Evolutionary conservation across 148 eudicot species (phyloP), one percentile per base, ranked within the genome.

Genomic region (Limonium bicolor): DNA sequence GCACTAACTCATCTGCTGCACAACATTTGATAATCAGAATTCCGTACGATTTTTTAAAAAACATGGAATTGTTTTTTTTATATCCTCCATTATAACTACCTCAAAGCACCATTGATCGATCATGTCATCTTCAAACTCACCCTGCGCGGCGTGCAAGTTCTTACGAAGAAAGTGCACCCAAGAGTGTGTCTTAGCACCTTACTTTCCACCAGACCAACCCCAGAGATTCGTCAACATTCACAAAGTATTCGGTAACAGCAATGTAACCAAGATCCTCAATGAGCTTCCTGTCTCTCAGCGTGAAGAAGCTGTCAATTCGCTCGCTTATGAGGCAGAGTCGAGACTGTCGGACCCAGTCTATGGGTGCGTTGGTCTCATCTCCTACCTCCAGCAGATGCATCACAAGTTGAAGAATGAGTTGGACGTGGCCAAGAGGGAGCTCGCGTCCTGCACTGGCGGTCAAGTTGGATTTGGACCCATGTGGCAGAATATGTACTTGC

Each of bases 91-190:
- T n/a, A n/a, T n/a, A n/a, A n/a, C n/a, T n/a, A n/a, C n/a, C n/a
- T n/a, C n/a, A n/a, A n/a, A n/a, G n/a, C n/a, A n/a, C n/a, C n/a
- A n/a, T n/a, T n/a, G n/a, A n/a, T n/a, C n/a, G n/a, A n/a, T n/a
- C n/a, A n/a, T n/a, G n/a, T 70, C 78, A 4, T 48, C 85, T 5
- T 60, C 85, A 10, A 74, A 56, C 42, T 77, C 86, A 11, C 93
- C 93, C 6, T 77, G 93, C 40, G 93, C 93, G 18, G 93, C 82
- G 9, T 82, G 93, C 58, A 82, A 82, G 59, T 82, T 82, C 46
- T 52, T 82, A 29, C 65, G 86, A 23, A 66, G 93, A 0, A 82
- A 82, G 14, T 82, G 93, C 54, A 82, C 62, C 43, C 82, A 86
- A 4, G 93, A 78, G 44, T 82, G 94, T 44, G 88, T 83, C 0